These are phyloP conservation scores for Baudoinia panamericana DNA, from an alignment of 495 filamentous ascomycete genomes.

Conservation along the genomic window DNA sequence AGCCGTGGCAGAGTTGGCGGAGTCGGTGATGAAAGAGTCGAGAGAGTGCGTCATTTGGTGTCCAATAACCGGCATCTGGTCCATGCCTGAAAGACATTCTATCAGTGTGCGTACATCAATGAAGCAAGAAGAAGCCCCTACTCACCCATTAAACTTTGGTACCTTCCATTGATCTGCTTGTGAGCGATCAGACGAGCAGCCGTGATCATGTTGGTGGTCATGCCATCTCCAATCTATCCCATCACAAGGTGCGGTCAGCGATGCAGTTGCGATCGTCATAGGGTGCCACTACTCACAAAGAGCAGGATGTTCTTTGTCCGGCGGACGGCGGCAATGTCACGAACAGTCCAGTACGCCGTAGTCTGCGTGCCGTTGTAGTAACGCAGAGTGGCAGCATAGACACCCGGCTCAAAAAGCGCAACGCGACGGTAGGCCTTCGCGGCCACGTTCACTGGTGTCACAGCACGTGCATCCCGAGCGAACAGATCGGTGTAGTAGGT, in stretches of 20 bases:
- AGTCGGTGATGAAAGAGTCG: conserved; percentile 61
- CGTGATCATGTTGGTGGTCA: conserved; percentile 68
- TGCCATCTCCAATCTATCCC: conserved; percentile 67
- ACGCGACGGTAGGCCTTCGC: conserved; percentile 55
- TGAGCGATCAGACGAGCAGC: conserved; percentile 63
- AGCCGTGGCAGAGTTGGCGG: conserved; percentile 61
- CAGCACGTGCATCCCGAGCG: conserved; percentile 46
- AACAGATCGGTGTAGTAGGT: conserved; percentile 43
- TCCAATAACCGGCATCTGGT: conserved; percentile 53
- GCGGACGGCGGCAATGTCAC: conserved; percentile 47
- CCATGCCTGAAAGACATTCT: no score
- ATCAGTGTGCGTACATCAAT: no score
- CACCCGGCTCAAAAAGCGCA: conserved; percentile 51
- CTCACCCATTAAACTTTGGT: conserved; percentile 51
- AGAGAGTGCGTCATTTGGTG: conserved; percentile 48
- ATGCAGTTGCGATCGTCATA: no score
- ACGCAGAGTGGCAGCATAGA: conserved; percentile 54
- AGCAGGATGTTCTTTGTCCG: conserved; percentile 67
- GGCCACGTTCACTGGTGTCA: conserved; percentile 57
- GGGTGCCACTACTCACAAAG: conserved; percentile 35
- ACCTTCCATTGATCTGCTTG: conserved; percentile 61
- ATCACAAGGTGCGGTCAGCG: no score
- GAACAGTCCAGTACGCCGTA: conserved; percentile 54
- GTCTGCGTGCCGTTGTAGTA: conserved; percentile 61
- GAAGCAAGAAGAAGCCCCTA: no score